Base-by-base conservation (phyloP, 1,284 basidiomycete species). In the Trametes hirsuta region DNA sequence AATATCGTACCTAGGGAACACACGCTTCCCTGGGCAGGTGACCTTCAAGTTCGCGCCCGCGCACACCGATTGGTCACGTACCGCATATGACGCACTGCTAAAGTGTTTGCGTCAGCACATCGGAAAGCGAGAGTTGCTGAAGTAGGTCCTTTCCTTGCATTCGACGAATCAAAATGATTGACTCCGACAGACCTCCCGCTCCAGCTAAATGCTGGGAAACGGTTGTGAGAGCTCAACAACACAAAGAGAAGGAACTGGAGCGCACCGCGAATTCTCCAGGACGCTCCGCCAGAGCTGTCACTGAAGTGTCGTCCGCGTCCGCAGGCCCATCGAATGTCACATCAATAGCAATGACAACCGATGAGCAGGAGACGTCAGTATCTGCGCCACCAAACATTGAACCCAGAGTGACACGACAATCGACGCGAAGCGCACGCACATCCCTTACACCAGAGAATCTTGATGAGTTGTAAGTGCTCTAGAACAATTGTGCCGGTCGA, bases 401-500 rank as follows among this genome's bases (percentile, higher is more conserved):
- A 30, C 61, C 58, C 12, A 36, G 62, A 22, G 39, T 51, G 12
- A 67, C 67, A 1, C 61, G 68, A 25, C 64, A 62, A 41, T 63
- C 65, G 2, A 41, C 61, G 6, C 65, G 58, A 9, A 62, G 49
- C 18, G 22, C 59, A 6, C 54, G 57, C 8, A 30, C 44, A 6
- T 74, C 74, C 6, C 77, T 74, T 6, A 54, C 60, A 11, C 65
- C 67, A 8, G 85, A 88, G 37, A 42, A 40, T 67, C 76, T 77
- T 3, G 88, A 91, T 62, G 87, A 91, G 77, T 75, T 90, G 88
- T 89, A 74, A 63, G 84, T 72, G 18, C 40, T 48, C 21, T 36
- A 47, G 34, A 6, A 36, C 2, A 22, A 14, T 47, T 24, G 40
- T 42, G 41, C 25, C 36, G 35, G 66, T 59, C 52, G 48, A 53